Evolutionary conservation across 768 basidiomycete genomes (phyloP), one percentile per base, ranked within the genome.

Genomic region (Bullera alba): DNA sequence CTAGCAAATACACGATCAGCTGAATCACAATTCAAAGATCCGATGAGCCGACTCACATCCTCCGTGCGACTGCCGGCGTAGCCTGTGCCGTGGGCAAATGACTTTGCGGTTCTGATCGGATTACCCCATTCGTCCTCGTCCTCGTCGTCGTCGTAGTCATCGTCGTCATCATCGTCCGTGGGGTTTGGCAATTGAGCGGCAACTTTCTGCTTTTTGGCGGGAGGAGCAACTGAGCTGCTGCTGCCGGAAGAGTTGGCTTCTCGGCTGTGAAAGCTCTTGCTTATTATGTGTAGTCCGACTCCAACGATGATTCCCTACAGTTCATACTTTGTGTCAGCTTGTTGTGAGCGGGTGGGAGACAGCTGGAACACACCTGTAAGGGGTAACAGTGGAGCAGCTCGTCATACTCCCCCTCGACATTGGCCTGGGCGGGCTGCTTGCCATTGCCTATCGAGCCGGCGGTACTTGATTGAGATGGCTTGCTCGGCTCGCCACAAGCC

Each of bases 331-430:
- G n/a, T n/a, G 19, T 38, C 43, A 60, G 42, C 27, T 29, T 16
- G 4, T 21, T 27, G 32, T 4, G 22, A n/a, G 34, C 28, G 12
- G 5, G 4, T 14, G 14, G 5, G n/a, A 14, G 1, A 34, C 23
- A 28, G 17, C 29, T 21, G 10, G 4, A n/a, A 39, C 62, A 53
- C 23, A 65, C 69, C 42, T 73, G 71, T 5, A 93, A 69, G 64
- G 87, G 86, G 5, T 87, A 79, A 71, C 91, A 95, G 73, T 95
- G 91, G 66, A 92, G 87, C 51, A 93, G 73, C 12, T 79, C 77
- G 48, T 80, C 79, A 38, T 81, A 30, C 43, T 52, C 72, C n/a
- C 28, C 30, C 21, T 29, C 29, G 17, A 39, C 26, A 5, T 19
- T 25, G 74, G 77, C 61, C 77, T 75, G 25, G 72, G 72, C 58